phyloP scores from a whole-genome alignment of 2,329 filamentous ascomycete species.

The Dothidotthia symphoricarpi region DNA sequence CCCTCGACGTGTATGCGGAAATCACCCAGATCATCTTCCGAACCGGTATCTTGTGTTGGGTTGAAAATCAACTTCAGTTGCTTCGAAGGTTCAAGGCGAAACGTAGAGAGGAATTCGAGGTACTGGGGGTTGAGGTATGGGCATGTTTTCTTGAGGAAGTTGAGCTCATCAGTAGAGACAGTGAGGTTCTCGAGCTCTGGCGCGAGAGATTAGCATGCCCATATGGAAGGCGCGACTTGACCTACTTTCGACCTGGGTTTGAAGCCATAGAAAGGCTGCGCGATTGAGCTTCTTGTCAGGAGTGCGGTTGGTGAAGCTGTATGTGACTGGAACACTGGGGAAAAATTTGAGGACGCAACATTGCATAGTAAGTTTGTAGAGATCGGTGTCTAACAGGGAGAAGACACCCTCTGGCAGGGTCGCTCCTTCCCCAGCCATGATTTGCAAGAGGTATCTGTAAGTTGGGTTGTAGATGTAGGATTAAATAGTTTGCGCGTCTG shows the following conservation, averaged over 20 bases:
- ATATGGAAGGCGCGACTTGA: not conserved
- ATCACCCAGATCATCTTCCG: conserved; percentile 68
- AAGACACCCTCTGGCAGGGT: conserved; percentile 41
- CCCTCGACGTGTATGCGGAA: conserved; percentile 76
- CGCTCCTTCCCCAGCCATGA: conserved; percentile 23
- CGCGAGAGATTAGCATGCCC: conserved; percentile 5
- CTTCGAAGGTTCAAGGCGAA: conserved; percentile 75
- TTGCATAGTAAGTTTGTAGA: conserved; percentile 99
- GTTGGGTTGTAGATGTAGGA: conserved; percentile 1
- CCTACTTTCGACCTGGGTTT: conserved; percentile 76
- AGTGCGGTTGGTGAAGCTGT: conserved; percentile 93
- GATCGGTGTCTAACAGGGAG: conserved; percentile 56
- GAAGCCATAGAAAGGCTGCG: conserved; percentile 79
- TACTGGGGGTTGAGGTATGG: conserved; percentile 76
- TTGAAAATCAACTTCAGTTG: conserved; percentile 73
- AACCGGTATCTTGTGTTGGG: conserved; percentile 55
- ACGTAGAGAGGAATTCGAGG: conserved; percentile 75
- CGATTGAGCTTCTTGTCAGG: conserved; percentile 88
- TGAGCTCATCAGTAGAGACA: conserved; percentile 74
- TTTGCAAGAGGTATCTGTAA: conserved; percentile 2
- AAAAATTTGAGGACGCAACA: conserved; percentile 84
- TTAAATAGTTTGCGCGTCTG: conserved; percentile 1
- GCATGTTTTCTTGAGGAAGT: conserved; percentile 75
- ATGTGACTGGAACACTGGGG: conserved; percentile 74
- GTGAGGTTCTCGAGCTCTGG: conserved; percentile 78